Evolutionary conservation across 2,329 filamentous ascomycete genomes (phyloP).

Genomic region (Exophiala calicioides): DNA sequence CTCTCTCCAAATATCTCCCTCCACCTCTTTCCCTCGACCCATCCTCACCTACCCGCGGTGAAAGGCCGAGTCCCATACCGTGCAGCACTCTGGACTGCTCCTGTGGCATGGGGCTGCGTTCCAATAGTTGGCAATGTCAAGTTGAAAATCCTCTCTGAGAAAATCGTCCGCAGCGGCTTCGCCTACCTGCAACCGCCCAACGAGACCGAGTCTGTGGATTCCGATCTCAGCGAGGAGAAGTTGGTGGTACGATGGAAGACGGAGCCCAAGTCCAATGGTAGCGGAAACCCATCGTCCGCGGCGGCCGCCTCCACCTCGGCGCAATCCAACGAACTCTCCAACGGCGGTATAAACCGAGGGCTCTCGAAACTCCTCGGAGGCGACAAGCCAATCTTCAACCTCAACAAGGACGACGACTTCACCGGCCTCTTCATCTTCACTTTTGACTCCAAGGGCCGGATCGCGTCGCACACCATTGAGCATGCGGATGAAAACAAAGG

Average conservation of each 20-base stretch:
- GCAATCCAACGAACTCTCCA: conserved; percentile 13
- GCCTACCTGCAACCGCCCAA: conserved; percentile 37
- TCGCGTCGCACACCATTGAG: conserved; percentile 89
- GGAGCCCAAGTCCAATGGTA: conserved; percentile 38
- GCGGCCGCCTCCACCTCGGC: conserved; percentile 24
- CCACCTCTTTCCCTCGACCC: conserved; percentile 64
- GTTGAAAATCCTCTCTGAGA: conserved; percentile 83
- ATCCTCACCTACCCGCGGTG: conserved; percentile 77
- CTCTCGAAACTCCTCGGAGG: conserved; percentile 54
- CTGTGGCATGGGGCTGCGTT: conserved; percentile 91
- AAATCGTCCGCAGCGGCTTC: conserved; percentile 67
- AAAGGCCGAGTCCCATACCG: conserved; percentile 87
- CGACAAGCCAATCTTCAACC: conserved; percentile 49
- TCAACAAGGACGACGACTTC: conserved; percentile 67
- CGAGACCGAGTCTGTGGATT: conserved; percentile 37
- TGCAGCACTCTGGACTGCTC: conserved; percentile 92
- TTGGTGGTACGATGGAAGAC: conserved; percentile 91
- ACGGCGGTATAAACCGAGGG: conserved; percentile 40
- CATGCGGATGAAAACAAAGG: conserved; percentile 80
- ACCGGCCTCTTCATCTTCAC: conserved; percentile 93
- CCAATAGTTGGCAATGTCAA: conserved; percentile 88
- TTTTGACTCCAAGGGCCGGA: conserved; percentile 82
- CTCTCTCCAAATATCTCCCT: conserved; percentile 63
- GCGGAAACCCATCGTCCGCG: conserved; percentile 21
- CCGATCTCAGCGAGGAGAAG: conserved; percentile 61